phyloP scores from a whole-genome alignment of 1,139 yeast genomes.

The Sugiyamaella pinicola region DNA sequence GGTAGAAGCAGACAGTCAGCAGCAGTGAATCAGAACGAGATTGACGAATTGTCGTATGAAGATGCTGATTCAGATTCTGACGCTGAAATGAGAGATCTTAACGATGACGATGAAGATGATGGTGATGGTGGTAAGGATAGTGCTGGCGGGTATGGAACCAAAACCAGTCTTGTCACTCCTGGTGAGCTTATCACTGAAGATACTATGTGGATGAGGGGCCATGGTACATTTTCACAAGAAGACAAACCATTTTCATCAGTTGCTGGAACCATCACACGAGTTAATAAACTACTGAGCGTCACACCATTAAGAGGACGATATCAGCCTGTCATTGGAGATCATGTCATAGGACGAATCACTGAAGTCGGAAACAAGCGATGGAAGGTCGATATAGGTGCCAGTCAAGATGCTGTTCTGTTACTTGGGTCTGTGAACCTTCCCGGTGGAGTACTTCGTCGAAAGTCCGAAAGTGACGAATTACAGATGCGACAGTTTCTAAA shows the following conservation, averaged over 20 bases:
- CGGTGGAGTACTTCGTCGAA: constrained; percentile 93
- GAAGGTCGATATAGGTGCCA: constrained; percentile 95
- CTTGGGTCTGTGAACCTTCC: constrained; percentile 96
- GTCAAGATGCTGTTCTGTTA: constrained; percentile 88
- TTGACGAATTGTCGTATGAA: constrained; percentile 10
- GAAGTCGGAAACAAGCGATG: constrained; percentile 94
- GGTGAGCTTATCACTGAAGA: constrained; percentile 97
- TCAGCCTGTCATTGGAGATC: constrained; percentile 95
- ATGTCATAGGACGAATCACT: constrained; percentile 87
- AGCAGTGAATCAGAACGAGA: not conserved
- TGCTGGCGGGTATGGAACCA: not conserved
- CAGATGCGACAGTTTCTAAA: constrained; percentile 93
- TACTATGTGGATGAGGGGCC: constrained; percentile 98
- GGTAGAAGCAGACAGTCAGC: not conserved
- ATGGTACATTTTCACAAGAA: constrained; percentile 83
- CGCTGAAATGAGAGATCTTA: constrained; percentile 27
- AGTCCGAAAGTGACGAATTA: constrained; percentile 91
- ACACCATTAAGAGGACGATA: constrained; percentile 84
- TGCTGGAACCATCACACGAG: constrained; percentile 86
- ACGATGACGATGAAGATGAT: constrained; percentile 17
- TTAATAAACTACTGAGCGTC: constrained; percentile 83
- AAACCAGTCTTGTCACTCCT: constrained; percentile 67
- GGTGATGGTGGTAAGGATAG: not conserved
- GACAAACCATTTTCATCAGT: constrained; percentile 81
- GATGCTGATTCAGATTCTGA: constrained; percentile 35